These are phyloP conservation scores for Malassezia obtusa DNA, from an alignment of 1,284 basidiomycete species.

Conservation along the genomic window DNA sequence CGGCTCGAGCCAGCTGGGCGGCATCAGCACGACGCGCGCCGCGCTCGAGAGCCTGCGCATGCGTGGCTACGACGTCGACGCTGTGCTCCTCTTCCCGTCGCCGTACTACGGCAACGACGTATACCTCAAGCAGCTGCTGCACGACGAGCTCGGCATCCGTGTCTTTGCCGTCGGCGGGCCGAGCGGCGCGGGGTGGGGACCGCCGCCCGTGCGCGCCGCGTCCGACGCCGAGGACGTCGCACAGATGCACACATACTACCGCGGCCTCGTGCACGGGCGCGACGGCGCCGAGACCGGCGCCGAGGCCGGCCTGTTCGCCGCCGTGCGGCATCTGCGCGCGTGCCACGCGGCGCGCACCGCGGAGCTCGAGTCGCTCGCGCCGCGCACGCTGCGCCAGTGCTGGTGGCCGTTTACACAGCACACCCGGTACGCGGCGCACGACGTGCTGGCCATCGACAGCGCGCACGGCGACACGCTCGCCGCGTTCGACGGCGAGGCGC, in stretches of 20 bases:
- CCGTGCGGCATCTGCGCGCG: conserved; percentile 59
- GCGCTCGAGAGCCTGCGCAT: conserved; percentile 81
- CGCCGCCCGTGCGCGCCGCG: conserved; percentile 49
- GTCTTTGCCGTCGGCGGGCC: conserved; percentile 44
- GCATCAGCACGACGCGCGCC: conserved; percentile 86
- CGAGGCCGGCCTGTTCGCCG: conserved; percentile 50
- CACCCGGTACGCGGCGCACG: conserved; percentile 22
- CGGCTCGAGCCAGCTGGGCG: conserved; percentile 79
- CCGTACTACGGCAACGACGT: conserved; percentile 60
- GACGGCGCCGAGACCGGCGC: neutral
- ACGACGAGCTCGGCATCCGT: conserved; percentile 55
- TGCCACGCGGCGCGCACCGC: conserved; percentile 59
- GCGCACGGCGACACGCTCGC: conserved; percentile 73
- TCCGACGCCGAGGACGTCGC: conserved; percentile 54
- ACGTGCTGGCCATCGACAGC: conserved; percentile 65
- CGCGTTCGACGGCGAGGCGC: conserved; percentile 41
- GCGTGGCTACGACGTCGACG: conserved; percentile 80
- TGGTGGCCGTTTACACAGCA: conserved; percentile 99
- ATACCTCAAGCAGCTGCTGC: conserved; percentile 71
- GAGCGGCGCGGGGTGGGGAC: conserved; percentile 19
- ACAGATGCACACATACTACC: conserved; percentile 64
- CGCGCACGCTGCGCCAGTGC: conserved; percentile 64
- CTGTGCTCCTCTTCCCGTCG: conserved; percentile 72
- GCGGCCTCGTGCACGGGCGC: conserved; percentile 31
- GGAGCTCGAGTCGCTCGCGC: conserved; percentile 67